Evolutionary conservation across 192 early-diverging fungal species (phyloP), one percentile per base, ranked within the genome.

Genomic region (Podila epigama): DNA sequence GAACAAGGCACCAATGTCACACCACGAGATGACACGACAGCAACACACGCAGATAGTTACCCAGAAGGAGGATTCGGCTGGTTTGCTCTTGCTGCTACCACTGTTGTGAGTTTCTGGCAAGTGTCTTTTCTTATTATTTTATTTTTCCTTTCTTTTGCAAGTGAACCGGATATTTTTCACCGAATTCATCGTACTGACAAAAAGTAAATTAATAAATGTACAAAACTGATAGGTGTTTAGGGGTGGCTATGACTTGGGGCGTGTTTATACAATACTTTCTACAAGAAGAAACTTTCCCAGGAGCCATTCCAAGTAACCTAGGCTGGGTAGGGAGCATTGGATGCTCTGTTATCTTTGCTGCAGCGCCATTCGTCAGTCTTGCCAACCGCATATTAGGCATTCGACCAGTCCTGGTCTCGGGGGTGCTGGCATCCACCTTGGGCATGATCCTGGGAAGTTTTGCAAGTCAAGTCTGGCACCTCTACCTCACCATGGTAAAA

Each of bases 261-360:
- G 67, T 69, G 11, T 69, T 60, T 25, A 58, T 60, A 33, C 58
- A 69, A 7, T 61, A 61, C 20, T 60, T 69, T 44, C 7, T 69
- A 28, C 67, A 50, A 3, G 53, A 15, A 18, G 20, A 52, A 3
- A 52, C 37, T 1, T 60, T 60, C 16, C 57, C 50, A 40, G 11
- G 44, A 22, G 48, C 51, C n/a, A 27, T 25, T 7, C 34, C 39
- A 18, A 60, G 22, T 8, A 13, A 32, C 1, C 67, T 69, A 2
- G 59, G 51, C 3, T 69, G 67, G 67, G 51, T 55, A 3, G 57
- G 58, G 25, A 69, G 57, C 39, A 34, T 69, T n/a, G 33, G 65
- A 15, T 58, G 65, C 36, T 54, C 65, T 4, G 35, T n/a, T 8
- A 58, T 67, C 25, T 67, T 67, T 58, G 42, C 41, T 13, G 65